Conservation (phyloP, 768 basidiomycete species). For the Russula brevipes region DNA sequence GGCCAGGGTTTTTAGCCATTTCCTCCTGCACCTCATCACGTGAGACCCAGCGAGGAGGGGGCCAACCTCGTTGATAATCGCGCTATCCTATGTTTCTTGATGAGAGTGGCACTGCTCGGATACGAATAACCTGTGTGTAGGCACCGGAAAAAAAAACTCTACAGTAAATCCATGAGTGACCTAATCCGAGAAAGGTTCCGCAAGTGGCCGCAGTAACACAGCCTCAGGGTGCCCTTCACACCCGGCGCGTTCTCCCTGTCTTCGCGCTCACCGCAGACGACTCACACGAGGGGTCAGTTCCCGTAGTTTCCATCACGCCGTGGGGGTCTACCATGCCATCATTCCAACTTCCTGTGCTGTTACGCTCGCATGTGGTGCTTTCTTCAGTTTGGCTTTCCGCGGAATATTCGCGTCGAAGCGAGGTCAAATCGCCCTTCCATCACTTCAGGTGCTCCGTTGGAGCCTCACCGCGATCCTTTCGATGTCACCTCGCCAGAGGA, state of each 20-base stretch:
- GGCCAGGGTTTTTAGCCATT: background rate
- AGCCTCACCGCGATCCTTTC: conserved; percentile 48
- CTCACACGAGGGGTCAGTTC: background rate
- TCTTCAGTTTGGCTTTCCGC: conserved; percentile 43
- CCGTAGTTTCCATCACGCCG: background rate
- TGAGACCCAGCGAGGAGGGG: too few relatives aligned
- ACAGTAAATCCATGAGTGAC: too few relatives aligned
- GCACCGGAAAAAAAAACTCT: background rate
- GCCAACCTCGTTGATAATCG: too few relatives aligned
- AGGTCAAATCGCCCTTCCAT: conserved; percentile 50
- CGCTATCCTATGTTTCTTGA: too few relatives aligned
- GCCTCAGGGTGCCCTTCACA: background rate
- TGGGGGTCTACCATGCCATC: conserved; percentile 44
- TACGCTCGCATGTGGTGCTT: conserved; percentile 40
- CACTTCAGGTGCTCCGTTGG: conserved; percentile 29
- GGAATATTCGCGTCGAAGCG: conserved; percentile 39
- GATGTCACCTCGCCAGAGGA: conserved; percentile 72
- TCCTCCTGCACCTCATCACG: too few relatives aligned
- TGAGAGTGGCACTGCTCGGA: background rate
- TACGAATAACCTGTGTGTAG: background rate
- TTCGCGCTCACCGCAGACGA: background rate
- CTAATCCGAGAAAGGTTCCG: background rate
- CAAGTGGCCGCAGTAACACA: background rate
- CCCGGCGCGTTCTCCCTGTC: background rate
- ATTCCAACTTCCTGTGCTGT: conserved; percentile 53